Evolutionary conservation across 352 stramenopile genomes (phyloP), one percentile per base, ranked within the genome.

Genomic region (Phytophthora rubi): DNA sequence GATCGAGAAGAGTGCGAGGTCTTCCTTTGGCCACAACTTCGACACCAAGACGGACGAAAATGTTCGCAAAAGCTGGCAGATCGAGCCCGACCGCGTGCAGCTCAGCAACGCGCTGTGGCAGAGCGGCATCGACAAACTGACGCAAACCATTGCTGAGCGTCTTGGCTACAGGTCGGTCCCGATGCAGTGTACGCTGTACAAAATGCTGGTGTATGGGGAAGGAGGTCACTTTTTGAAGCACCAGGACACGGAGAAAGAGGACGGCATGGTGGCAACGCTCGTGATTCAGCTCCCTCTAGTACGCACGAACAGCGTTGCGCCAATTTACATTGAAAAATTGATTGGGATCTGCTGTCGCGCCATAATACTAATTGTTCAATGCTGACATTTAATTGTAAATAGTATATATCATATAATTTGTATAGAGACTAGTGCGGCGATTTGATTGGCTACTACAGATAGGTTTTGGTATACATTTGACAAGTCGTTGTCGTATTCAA

Each of bases 211-310:
- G 42, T 54, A 53, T n/a, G 42, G 77, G 65, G 15, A 68, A 42
- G 74, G 62, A 16, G 67, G 72, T 48, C 78, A 83, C 42, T 85
- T 82, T 53, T 49, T 69, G 2, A 70, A 70, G 26, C 77, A 88
- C 53, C 68, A 76, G 47, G 77, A 86, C 52, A 86, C 75, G n/a
- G 80, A 88, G 65, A 85, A 86, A 44, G 64, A 88, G 51, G 64
- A 62, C 15, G 76, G 75, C n/a, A 84, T 83, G 80, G 80, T 84
- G 37, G 77, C 72, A 2, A 85, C 77, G 15, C 59, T 86, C 3
- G 59, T 84, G 30, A 33, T 88, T 6, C 63, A 81, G 26, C 53
- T 82, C 2, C 75, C 80, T 2, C 80, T 2, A 60, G 57, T 16
- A 13, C 23, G 16, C 70, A 62, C 18, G 18, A 21, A 21, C 18